A percentile compares a stretch with the other conserved stretches of the same genome.
These are phyloP conservation scores for Haberlea rhodopensis DNA, from an alignment of 257 asterid genomes.

Conservation along the genomic window DNA sequence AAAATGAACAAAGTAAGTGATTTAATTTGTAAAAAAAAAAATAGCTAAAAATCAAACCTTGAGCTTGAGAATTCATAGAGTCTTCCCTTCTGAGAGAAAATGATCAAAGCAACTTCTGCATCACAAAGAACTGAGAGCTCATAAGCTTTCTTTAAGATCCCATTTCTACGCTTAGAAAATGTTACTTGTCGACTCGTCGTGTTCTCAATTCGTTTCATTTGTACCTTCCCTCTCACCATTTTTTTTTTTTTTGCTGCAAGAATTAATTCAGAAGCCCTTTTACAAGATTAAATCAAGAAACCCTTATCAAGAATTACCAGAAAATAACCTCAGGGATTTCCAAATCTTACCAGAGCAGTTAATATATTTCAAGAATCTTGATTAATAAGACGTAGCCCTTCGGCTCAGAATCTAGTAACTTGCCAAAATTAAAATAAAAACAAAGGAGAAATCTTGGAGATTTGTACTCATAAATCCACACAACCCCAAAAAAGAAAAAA, in stretches of 20 bases:
- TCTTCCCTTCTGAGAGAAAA: slow-evolving; percentile 53
- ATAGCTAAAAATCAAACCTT: too few relatives aligned
- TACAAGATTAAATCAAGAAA: neutral
- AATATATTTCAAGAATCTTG: neutral
- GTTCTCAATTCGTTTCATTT: slow-evolving; percentile 58
- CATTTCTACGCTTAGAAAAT: slow-evolving; percentile 61
- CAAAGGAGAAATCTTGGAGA: neutral
- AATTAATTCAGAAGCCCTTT: neutral
- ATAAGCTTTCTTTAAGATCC: slow-evolving; percentile 61
- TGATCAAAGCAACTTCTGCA: slow-evolving; percentile 54
- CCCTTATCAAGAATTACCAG: neutral
- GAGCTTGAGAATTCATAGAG: slow-evolving; percentile 56
- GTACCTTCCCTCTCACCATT: slow-evolving; percentile 65
- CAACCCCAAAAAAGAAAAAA: neutral
- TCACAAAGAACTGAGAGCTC: slow-evolving; percentile 71
- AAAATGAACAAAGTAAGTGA: too few relatives aligned
- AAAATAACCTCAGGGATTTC: neutral
- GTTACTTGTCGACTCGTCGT: slow-evolving; percentile 59
- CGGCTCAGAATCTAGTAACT: neutral
- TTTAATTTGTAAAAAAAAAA: too few relatives aligned
- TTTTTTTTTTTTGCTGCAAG: neutral
- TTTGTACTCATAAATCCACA: too few relatives aligned
- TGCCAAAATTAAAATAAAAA: neutral
- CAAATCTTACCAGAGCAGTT: neutral
- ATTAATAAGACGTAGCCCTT: neutral